Evolutionary conservation across 2,329 filamentous ascomycete species (phyloP).

Genomic region (Pseudogymnoascus sp.): DNA sequence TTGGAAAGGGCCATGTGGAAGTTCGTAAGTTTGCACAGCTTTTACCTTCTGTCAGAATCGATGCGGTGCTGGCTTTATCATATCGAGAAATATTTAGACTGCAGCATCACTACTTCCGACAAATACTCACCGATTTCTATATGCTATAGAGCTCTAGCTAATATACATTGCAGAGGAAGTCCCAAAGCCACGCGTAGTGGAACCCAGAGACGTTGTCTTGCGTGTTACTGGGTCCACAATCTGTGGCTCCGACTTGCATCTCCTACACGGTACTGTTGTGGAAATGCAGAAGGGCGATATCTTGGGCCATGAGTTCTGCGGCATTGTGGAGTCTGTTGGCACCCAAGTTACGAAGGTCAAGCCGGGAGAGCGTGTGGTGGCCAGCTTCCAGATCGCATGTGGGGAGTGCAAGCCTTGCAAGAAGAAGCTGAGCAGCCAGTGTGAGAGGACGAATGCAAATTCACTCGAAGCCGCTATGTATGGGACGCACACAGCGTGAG

Average conservation of each 20-base stretch:
- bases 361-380: conserved; percentile 51
- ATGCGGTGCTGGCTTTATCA: neutral
- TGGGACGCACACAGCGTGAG: conserved; percentile 28
- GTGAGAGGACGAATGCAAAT: conserved; percentile 50
- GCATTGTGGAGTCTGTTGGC: conserved; percentile 51
- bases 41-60: neutral
- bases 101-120: too few relatives aligned
- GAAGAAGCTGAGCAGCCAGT: conserved; percentile 47
- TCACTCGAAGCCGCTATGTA: conserved; percentile 55
- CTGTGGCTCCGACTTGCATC: conserved; percentile 28
- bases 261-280: conserved; percentile 31
- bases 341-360: conserved; percentile 38
- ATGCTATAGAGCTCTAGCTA: neutral
- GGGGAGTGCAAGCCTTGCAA: conserved; percentile 46
- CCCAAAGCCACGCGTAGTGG: conserved; percentile 23
- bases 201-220: conserved; percentile 25
- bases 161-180: conserved; percentile 15
- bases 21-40: conserved; percentile 39
- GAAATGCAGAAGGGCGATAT: conserved; percentile 43
- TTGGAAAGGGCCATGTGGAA: conserved; percentile 70
- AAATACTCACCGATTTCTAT: neutral
- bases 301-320: conserved; percentile 57
- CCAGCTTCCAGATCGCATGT: conserved; percentile 58
- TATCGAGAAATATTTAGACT: neutral
- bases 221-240: conserved; percentile 28